Conservation (phyloP, 768 basidiomycete genomes). For the Xanthoconium stramineum region DNA sequence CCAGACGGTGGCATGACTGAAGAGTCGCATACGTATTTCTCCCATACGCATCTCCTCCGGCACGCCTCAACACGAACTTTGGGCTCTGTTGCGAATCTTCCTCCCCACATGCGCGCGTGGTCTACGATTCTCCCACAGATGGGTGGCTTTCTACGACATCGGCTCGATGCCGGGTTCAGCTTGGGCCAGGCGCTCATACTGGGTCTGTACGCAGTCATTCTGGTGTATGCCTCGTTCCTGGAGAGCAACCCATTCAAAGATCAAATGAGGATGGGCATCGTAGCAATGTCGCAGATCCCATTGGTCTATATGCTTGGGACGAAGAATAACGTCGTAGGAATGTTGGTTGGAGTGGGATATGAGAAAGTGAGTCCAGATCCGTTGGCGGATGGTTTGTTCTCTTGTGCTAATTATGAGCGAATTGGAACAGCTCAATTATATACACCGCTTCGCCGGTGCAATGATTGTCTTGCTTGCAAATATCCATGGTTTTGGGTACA, state of each 20-base stretch:
- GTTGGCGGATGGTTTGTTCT: background rate
- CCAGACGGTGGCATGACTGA: conserved; percentile 20
- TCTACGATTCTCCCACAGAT: conserved; percentile 32
- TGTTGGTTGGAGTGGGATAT: conserved; percentile 44
- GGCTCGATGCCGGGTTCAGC: conserved; percentile 35
- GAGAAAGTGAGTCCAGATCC: conserved; percentile 38
- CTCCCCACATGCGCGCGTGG: conserved; percentile 38
- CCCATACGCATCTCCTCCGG: conserved; percentile 24
- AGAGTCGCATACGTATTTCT: conserved; percentile 26
- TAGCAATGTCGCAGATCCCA: conserved; percentile 46
- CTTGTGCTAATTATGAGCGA: background rate
- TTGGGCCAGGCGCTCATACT: conserved; percentile 38
- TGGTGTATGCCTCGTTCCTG: conserved; percentile 38
- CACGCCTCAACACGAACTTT: conserved; percentile 12
- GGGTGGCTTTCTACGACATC: conserved; percentile 31
- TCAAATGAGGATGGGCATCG: conserved; percentile 31
- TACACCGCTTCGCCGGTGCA: conserved; percentile 53
- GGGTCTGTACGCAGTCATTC: conserved; percentile 31
- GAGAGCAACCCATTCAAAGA: conserved; percentile 34
- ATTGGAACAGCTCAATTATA: conserved; percentile 42
- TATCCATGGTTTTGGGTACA: conserved; percentile 40
- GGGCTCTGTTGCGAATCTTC: conserved; percentile 18
- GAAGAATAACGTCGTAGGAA: conserved; percentile 47
- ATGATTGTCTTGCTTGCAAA: conserved; percentile 40
- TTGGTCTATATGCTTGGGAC: conserved; percentile 42